phyloP scores from a whole-genome alignment of 805 yeast species.

The Lachancea nothofagi region DNA sequence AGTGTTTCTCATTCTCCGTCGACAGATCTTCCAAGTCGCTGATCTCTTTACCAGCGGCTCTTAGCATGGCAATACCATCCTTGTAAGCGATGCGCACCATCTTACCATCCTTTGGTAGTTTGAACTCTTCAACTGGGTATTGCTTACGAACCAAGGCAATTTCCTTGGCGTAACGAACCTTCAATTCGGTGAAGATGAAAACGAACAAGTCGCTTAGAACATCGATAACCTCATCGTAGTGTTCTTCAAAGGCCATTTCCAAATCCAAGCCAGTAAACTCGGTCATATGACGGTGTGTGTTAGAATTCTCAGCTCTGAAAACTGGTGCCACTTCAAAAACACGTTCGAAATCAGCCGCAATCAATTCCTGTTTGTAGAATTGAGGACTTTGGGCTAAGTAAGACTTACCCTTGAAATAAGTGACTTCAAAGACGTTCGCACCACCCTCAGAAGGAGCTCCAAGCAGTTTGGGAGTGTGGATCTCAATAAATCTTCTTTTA shows the following conservation, averaged over 20 bases:
- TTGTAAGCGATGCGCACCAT: conserved; percentile 86
- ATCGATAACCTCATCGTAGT: conserved; percentile 84
- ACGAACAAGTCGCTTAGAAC: conserved; percentile 67
- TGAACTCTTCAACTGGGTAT: conserved; percentile 96
- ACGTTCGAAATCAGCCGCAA: conserved; percentile 95
- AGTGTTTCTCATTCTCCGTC: conserved; percentile 90
- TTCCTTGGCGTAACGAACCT: conserved; percentile 71
- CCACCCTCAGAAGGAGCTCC: conserved; percentile 99
- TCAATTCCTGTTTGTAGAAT: conserved; percentile 94
- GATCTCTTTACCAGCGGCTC: conserved; percentile 78
- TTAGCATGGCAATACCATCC: conserved; percentile 83
- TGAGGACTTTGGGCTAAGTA: conserved; percentile 98
- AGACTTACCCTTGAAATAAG: conserved; percentile 89
- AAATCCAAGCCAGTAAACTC: conserved; percentile 96
- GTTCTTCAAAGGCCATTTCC: conserved; percentile 98
- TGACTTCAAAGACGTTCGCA: conserved; percentile 88
- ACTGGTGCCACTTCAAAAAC: conserved; percentile 97
- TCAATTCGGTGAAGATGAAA: conserved; percentile 81
- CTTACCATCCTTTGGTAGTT: conserved; percentile 87
- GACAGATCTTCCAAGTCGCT: conserved; percentile 80
- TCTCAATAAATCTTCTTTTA: conserved; percentile 69
- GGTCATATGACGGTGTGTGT: conserved; percentile 99
- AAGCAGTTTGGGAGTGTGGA: conserved; percentile 92
- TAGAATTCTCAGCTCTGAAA: conserved; percentile 98
- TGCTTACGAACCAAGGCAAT: conserved; percentile 87